Base-by-base conservation (phyloP, 331 rosid genomes). In the Acacia concinna region DNA sequence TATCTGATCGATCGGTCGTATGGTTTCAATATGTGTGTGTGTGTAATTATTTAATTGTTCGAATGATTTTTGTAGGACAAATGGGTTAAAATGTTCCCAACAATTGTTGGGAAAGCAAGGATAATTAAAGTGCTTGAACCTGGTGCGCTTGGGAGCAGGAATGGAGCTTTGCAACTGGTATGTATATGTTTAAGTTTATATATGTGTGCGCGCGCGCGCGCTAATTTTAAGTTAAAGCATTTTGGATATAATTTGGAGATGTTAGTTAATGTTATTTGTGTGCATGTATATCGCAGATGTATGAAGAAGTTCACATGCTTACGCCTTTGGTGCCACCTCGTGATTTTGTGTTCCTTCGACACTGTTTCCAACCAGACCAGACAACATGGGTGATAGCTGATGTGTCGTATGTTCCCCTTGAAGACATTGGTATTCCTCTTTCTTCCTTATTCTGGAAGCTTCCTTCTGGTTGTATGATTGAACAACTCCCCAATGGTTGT, bases 381-480 rank as follows among this genome's bases (percentile, higher is more conserved):
- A 89, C 87, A 0, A 32, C 57, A 10, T 92, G 98, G 99, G 80
- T 87, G 4, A 82, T 95, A 32, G 78, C 57, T 2, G 94, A 92
- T 70, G 88, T 93, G 14, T 95, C 99, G 0, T 85, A 59, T 30
- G 89, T 85, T 68, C 28, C 37, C 6, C 56, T 79, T 4, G 54
- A 32, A 28, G 83, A 64, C 3, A 82, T 66, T 14, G 46, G n/a
- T 40, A 0, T 17, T 18, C 47, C 71, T 1, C n/a, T 56, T 23
- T 40, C 84, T 43, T 81, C 41, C 17, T 59, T 84, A 43, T 91
- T 97, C 32, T 56, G 31, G 96, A 90, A 73, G 76, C 85, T 83
- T 56, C 99, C 99, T 12, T 95, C 97, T 0, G 99, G 99, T 13
- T 91, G 93, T 84, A 68, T 92, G 85, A 85, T 95, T 68, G 81